Evolutionary conservation across 75 land plant species (phyloP).

Genomic region (Selaginella moellendorffii): DNA sequence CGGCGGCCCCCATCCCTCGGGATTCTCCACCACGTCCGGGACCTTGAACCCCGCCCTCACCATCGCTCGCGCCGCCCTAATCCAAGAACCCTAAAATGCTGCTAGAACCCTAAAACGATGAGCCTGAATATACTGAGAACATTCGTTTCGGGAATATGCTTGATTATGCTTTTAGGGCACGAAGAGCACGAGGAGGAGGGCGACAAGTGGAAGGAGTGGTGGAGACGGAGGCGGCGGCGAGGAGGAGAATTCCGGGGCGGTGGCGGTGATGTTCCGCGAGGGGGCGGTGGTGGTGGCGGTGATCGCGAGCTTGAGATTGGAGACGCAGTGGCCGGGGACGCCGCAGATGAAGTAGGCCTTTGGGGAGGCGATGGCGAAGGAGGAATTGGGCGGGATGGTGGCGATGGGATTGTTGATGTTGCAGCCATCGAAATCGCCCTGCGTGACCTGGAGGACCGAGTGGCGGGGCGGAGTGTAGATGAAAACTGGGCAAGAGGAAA

Average conservation of each 20-base stretch:
- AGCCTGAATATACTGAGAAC: too few relatives aligned
- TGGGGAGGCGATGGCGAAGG: neutral
- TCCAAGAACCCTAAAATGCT: too few relatives aligned
- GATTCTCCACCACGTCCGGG: conserved; percentile 65
- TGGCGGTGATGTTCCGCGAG: too few relatives aligned
- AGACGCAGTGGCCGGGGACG: neutral
- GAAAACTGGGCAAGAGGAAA: neutral
- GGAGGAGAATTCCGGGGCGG: too few relatives aligned
- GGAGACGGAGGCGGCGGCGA: too few relatives aligned
- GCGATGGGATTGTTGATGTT: neutral
- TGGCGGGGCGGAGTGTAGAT: neutral
- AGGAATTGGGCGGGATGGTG: neutral
- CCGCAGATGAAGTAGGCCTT: neutral
- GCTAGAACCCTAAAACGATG: too few relatives aligned
- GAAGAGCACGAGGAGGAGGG: too few relatives aligned
- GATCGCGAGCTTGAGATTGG: neutral
- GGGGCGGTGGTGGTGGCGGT: too few relatives aligned
- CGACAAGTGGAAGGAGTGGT: too few relatives aligned
- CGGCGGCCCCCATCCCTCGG: conserved; percentile 97
- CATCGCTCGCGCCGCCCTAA: too few relatives aligned
- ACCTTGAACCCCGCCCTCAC: conserved; percentile 34
- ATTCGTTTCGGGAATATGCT: too few relatives aligned
- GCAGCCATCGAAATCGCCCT: neutral
- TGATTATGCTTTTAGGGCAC: too few relatives aligned
- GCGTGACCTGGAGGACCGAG: neutral